A percentile compares a stretch with the other conserved stretches of the same genome.
These are phyloP conservation scores for Coemansia sp. DNA, from an alignment of 192 early-diverging fungal genomes.

Conservation along the genomic window DNA sequence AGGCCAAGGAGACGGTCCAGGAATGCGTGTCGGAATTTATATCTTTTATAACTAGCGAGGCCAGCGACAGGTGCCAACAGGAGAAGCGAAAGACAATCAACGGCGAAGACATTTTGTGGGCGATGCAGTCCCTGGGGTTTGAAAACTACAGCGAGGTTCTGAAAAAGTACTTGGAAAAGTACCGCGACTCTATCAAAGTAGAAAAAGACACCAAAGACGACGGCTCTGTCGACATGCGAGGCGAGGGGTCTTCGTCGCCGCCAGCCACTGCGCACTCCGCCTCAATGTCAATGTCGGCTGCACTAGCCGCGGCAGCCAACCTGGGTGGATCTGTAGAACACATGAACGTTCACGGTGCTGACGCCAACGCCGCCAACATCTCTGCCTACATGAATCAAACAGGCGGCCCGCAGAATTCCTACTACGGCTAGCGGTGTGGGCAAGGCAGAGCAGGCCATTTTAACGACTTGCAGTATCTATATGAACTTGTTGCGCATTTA, in stretches of 20 bases:
- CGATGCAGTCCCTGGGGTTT: constrained; percentile 95
- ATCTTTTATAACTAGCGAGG: constrained; percentile 96
- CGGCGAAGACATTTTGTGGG: constrained; percentile 97
- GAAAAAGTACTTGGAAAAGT: constrained; percentile 84
- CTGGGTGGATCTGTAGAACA: constrained; percentile 19
- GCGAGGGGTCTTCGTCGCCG: constrained; percentile 19
- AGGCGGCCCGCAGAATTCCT: constrained; percentile 36
- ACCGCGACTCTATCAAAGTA: constrained; percentile 63
- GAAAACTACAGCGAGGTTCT: constrained; percentile 91
- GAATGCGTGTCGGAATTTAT: constrained; percentile 99
- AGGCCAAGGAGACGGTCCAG: constrained; percentile 93
- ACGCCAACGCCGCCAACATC: constrained; percentile 21
- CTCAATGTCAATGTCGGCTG: constrained; percentile 7
- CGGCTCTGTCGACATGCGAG: constrained; percentile 6
- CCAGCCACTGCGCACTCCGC: constrained; percentile 5
- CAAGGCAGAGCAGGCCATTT: too few relatives aligned
- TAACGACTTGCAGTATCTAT: not conserved
- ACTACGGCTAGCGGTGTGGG: constrained; percentile 43
- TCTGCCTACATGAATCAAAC: constrained; percentile 45
- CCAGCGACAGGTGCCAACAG: constrained; percentile 86
- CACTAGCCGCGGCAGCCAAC: constrained; percentile 13
- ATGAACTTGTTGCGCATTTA: too few relatives aligned
- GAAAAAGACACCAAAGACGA: constrained; percentile 45
- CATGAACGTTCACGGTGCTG: constrained; percentile 14
- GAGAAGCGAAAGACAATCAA: constrained; percentile 98